Conservation (phyloP, 2,329 filamentous ascomycete genomes). For the Neophaeococcomyces mojaviensis region DNA sequence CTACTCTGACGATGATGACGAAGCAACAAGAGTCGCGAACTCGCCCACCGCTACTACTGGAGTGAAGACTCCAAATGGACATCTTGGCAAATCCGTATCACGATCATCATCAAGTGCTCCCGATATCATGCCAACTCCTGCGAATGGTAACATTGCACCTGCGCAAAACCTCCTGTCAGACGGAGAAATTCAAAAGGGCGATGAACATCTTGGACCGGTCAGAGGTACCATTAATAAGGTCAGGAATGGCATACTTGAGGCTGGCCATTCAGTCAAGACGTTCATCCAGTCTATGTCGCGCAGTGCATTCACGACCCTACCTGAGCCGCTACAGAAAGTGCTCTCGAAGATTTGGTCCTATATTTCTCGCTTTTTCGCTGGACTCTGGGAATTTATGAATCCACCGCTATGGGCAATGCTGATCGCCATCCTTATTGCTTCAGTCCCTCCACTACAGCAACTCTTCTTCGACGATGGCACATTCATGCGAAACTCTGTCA, state of each 20-base stretch:
- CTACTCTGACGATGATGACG: conserved; percentile 17
- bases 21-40: conserved; percentile 19
- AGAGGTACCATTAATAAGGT: conserved; percentile 25
- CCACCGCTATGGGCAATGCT: conserved; percentile 97
- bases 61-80: conserved; percentile 18
- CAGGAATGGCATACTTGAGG: conserved; percentile 23
- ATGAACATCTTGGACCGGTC: conserved; percentile 25
- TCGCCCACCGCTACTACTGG: conserved; percentile 20
- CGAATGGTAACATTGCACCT: conserved; percentile 42
- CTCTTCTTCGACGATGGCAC: conserved; percentile 84
- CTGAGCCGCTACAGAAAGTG: conserved; percentile 44
- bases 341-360: conserved; percentile 38
- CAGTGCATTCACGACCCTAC: conserved; percentile 43
- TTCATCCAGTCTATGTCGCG: conserved; percentile 20
- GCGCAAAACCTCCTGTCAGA: conserved; percentile 48
- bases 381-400: conserved; percentile 93
- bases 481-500: conserved; percentile 88
- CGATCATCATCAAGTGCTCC: conserved; percentile 9
- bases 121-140: conserved; percentile 35
- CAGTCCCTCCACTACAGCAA: conserved; percentile 70
- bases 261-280: conserved; percentile 14
- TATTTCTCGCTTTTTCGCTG: conserved; percentile 49
- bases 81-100: conserved; percentile 12
- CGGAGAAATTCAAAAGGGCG: conserved; percentile 27
- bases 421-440: conserved; percentile 80